Conservation (phyloP, 257 asterid genomes). For the Ilex aquifolium region DNA sequence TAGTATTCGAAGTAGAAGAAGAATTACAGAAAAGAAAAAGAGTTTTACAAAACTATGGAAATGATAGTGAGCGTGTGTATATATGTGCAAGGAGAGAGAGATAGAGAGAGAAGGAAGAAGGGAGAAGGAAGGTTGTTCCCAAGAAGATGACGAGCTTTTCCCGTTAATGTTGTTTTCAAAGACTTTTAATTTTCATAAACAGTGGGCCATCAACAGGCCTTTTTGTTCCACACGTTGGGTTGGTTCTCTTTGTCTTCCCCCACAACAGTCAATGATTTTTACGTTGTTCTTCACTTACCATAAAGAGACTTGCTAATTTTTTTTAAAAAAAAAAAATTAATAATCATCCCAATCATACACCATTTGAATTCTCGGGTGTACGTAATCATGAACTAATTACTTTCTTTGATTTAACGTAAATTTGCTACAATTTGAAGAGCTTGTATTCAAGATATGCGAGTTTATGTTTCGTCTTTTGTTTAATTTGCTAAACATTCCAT, state of each 20-base stretch:
- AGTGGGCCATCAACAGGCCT: background rate
- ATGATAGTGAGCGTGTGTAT: background rate
- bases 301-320: too few relatives aligned
- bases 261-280: background rate
- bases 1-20: background rate
- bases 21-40: background rate
- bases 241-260: slow-evolving; percentile 3
- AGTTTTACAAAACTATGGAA: background rate
- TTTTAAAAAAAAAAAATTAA: too few relatives aligned
- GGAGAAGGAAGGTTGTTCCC: slow-evolving; percentile 1
- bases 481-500: too few relatives aligned
- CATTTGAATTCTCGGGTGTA: too few relatives aligned
- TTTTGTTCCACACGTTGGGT: slow-evolving; percentile 3
- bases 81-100: background rate
- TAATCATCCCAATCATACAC: too few relatives aligned
- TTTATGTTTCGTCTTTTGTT: too few relatives aligned
- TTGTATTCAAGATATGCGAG: too few relatives aligned
- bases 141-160: slow-evolving; percentile 2
- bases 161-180: slow-evolving; percentile 2
- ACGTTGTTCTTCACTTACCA: too few relatives aligned
- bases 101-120: background rate
- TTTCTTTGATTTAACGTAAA: too few relatives aligned
- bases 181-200: background rate
- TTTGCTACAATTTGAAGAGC: too few relatives aligned
- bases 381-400: too few relatives aligned